A percentile compares a stretch with the other conserved stretches of the same genome.
These are phyloP conservation scores for Fraxinus baroniana DNA, from an alignment of 305 asterid species.

Conservation along the genomic window DNA sequence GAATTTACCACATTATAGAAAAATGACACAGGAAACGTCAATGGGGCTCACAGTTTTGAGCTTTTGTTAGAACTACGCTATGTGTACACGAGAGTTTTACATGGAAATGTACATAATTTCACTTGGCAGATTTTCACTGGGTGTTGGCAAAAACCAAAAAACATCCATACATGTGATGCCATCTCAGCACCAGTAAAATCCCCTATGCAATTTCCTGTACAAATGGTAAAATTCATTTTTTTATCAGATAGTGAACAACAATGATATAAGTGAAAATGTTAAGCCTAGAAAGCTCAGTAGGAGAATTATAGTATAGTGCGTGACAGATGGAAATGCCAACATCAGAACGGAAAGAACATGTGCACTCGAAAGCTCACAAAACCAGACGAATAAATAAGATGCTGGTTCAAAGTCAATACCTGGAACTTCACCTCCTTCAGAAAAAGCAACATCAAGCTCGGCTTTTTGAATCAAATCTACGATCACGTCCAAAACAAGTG, in stretches of 20 bases:
- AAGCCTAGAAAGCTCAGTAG: neutral
- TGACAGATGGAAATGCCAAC: neutral
- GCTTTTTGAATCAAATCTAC: neutral
- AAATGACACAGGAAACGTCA: neutral
- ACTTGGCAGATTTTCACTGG: neutral
- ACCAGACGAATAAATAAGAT: neutral
- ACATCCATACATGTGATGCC: neutral
- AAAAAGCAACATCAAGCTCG: neutral
- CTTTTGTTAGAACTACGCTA: too few relatives aligned
- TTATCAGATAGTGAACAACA: neutral
- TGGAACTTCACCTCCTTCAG: neutral
- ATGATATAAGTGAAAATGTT: neutral
- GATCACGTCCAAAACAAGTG: neutral
- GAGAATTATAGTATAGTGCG: neutral
- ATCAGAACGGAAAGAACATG: neutral
- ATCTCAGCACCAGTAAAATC: neutral
- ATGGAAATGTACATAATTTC: neutral
- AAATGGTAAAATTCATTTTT: neutral
- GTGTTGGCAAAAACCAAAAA: neutral
- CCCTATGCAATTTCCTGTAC: neutral
- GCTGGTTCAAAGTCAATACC: neutral
- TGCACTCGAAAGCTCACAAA: neutral
- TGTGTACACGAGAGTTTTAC: neutral
- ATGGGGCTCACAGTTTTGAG: neutral
- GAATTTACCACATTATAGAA: neutral